phyloP scores from a whole-genome alignment of 2,329 filamentous ascomycete genomes.

The Xylariaceae sp. region DNA sequence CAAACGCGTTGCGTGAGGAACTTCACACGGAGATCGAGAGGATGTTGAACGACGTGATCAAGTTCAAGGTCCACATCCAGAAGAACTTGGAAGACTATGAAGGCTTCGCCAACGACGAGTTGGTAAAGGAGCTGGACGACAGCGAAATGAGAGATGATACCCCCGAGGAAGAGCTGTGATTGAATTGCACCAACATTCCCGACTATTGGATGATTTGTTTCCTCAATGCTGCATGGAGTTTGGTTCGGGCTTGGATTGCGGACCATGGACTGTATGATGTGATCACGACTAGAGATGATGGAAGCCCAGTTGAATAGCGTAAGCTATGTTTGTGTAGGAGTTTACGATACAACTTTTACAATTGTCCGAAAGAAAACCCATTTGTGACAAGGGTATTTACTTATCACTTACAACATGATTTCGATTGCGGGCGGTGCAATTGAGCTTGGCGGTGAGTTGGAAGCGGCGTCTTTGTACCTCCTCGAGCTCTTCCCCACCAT shows the following conservation, averaged over 20 bases:
- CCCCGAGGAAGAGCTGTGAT: slow-evolving; percentile 42
- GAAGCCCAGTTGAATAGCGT: background rate
- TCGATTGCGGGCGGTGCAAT: no score
- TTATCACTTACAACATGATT: no score
- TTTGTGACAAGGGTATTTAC: no score
- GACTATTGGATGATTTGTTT: slow-evolving; percentile 2
- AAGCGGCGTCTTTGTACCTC: no score
- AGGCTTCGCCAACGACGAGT: slow-evolving; percentile 85
- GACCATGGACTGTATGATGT: slow-evolving; percentile 5
- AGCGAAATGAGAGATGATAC: slow-evolving; percentile 53
- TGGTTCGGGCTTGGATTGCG: slow-evolving; percentile 9
- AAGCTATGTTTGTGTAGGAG: no score
- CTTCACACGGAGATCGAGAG: slow-evolving; percentile 95
- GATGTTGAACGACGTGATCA: slow-evolving; percentile 95
- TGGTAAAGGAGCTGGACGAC: slow-evolving; percentile 80
- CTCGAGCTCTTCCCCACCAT: no score
- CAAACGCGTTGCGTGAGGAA: slow-evolving; percentile 84
- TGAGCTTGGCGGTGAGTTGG: no score
- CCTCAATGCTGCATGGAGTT: slow-evolving; percentile 12
- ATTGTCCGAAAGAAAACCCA: no score
- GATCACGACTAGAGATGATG: slow-evolving; percentile 10
- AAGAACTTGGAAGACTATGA: slow-evolving; percentile 92
- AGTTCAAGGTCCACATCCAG: slow-evolving; percentile 97
- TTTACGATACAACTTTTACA: background rate
- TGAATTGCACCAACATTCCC: slow-evolving; percentile 2